Base-by-base conservation (phyloP, 345 rosid genomes). In the Eucalyptus victrix region DNA sequence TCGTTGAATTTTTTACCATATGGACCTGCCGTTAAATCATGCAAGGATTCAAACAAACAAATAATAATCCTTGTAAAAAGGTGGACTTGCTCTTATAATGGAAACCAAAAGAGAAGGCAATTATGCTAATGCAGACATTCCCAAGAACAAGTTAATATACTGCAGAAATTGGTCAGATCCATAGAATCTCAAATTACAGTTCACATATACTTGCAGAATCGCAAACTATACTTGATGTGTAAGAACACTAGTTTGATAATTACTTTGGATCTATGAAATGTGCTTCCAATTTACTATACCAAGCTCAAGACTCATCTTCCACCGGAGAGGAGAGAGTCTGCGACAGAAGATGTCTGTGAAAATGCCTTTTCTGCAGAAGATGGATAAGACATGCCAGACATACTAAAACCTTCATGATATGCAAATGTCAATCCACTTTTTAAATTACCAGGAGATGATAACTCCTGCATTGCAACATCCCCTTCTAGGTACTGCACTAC, bases 401-500 rank as follows among this genome's bases (percentile, higher is more conserved):
- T 80, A 44, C 49, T 80, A n/a, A 87, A 44, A 12, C 89, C 80
- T 47, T 87, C 53, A 10, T n/a, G 80, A 18, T 30, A 32, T 34
- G 83, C 54, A 30, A 87, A 67, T 80, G 50, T 42, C 23, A 65
- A 87, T 62, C 50, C 89, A 47, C 83, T 65, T 30, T 32, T n/a
- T n/a, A 37, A 30, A 47, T 11, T 87, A 23, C 7, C n/a, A 28
- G 16, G 76, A n/a, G 8, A 40, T 12, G 89, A 62, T 8, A 87
- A 45, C 47, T 50, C 89, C 1, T n/a, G 30, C 40, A 69, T 72
- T 8, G 89, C 30, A 2, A 50, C 49, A 32, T 88, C 49, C 40
- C 87, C 86, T 88, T 88, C 89, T 40, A 69, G 32, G 86, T 58
- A 69, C 56, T 67, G 89, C 60, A 67, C 94, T 89, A 67, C 94